Conservation (phyloP, 345 rosid genomes). For the Kandelia obovata region DNA sequence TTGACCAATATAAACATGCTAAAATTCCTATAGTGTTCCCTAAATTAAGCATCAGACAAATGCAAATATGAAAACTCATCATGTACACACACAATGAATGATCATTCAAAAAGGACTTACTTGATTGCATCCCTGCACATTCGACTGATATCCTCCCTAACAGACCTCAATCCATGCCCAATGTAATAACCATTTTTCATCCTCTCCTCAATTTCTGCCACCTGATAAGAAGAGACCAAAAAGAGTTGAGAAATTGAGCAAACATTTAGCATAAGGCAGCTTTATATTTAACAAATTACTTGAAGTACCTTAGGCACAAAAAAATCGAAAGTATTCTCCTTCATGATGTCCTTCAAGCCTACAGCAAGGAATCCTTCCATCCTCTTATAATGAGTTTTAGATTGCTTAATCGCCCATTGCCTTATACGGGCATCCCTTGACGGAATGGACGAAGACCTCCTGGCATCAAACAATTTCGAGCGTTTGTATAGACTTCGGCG, state of each 20-base stretch:
- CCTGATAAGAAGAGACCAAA: conserved; percentile 43
- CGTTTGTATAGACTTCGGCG: conserved; percentile 86
- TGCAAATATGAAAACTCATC: neutral
- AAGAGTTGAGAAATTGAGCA: conserved; percentile 19
- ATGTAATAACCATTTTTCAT: conserved; percentile 84
- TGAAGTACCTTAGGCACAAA: conserved; percentile 75
- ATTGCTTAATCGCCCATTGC: conserved; percentile 87
- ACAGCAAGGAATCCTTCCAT: conserved; percentile 91
- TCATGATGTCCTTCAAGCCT: conserved; percentile 89
- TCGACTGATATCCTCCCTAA: conserved; percentile 91
- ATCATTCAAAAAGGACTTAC: conserved; percentile 42
- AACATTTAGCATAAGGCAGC: conserved; percentile 6
- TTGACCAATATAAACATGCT: neutral
- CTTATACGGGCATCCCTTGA: conserved; percentile 97
- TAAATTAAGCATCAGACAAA: conserved; percentile 1
- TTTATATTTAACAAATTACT: conserved; percentile 9
- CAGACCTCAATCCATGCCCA: conserved; percentile 76
- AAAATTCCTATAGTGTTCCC: neutral
- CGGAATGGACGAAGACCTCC: conserved; percentile 79
- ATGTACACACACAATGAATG: neutral
- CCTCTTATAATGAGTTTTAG: conserved; percentile 78
- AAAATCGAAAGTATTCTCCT: conserved; percentile 78
- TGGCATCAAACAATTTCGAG: conserved; percentile 89
- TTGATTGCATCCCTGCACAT: conserved; percentile 99
- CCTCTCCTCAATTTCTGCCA: conserved; percentile 75